A percentile compares a stretch with the other conserved stretches of the same genome.
Conservation (phyloP, 1,284 basidiomycete species). For the Fomes fomentarius region DNA sequence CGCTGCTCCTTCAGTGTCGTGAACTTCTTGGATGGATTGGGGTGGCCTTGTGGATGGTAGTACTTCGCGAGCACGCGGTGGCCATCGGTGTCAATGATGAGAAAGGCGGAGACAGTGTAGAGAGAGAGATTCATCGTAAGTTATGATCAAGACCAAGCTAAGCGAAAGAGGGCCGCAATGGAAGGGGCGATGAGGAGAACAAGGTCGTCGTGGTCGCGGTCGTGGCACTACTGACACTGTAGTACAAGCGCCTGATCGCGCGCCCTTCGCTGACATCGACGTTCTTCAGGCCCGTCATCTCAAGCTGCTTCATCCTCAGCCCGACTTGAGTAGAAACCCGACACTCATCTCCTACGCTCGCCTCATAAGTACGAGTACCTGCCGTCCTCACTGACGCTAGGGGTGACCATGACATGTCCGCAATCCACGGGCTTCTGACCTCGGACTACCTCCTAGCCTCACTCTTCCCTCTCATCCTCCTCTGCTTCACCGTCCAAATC, state of each 20-base stretch:
- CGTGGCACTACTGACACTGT: background rate
- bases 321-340: too few relatives aligned
- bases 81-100: slow-evolving; percentile 94
- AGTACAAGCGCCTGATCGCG: background rate
- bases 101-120: slow-evolving; percentile 85
- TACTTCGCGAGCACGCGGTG: slow-evolving; percentile 96
- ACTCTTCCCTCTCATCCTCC: slow-evolving; percentile 25
- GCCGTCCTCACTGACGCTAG: too few relatives aligned
- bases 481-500: slow-evolving; percentile 22
- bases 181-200: background rate
- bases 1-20: slow-evolving; percentile 90
- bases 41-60: slow-evolving; percentile 78
- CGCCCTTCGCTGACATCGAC: background rate
- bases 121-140: slow-evolving; percentile 75
- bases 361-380: too few relatives aligned
- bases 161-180: background rate
- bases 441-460: slow-evolving; percentile 27
- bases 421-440: slow-evolving; percentile 14
- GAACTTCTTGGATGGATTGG: slow-evolving; percentile 68
- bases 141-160: background rate
- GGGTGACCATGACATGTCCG: slow-evolving; percentile 12
- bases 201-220: background rate
- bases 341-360: too few relatives aligned
- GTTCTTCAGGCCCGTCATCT: background rate
- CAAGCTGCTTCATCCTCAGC: too few relatives aligned